phyloP scores from a whole-genome alignment of 2,329 filamentous ascomycete genomes.

The Botrytis medusae region DNA sequence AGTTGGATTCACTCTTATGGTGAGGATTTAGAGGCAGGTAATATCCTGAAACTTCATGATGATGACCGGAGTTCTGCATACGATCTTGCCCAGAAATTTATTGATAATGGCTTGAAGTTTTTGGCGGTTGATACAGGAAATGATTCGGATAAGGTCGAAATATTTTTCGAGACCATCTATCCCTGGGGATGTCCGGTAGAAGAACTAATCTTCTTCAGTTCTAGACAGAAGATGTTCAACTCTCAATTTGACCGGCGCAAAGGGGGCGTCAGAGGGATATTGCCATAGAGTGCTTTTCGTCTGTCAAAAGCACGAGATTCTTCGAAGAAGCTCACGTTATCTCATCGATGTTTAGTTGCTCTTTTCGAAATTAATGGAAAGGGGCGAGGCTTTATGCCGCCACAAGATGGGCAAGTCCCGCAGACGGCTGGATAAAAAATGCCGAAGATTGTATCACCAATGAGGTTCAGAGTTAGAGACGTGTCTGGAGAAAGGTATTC shows the following conservation, averaged over 20 bases:
- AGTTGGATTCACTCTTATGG: accelerated
- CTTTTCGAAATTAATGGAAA: neutral
- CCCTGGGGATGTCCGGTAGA: neutral
- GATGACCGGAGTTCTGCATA: neutral
- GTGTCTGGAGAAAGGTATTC: neutral
- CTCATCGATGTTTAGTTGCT: neutral
- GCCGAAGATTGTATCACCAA: neutral
- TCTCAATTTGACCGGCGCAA: neutral
- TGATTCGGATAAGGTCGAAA: neutral
- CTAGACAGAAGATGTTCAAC: neutral
- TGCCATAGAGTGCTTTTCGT: neutral
- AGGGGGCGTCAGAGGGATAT: neutral
- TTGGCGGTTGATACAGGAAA: neutral
- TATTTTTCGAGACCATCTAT: neutral
- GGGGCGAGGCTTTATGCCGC: neutral
- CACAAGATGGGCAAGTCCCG: neutral
- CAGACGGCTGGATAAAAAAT: neutral
- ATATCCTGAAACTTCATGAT: neutral
- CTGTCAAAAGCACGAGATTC: neutral
- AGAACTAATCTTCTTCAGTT: neutral
- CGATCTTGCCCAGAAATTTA: neutral
- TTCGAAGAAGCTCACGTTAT: neutral
- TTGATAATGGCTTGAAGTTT: neutral
- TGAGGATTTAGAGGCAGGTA: neutral
- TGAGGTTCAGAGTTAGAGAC: neutral